phyloP scores from a whole-genome alignment of 495 filamentous ascomycete genomes.

The Cudoniella acicularis region DNA sequence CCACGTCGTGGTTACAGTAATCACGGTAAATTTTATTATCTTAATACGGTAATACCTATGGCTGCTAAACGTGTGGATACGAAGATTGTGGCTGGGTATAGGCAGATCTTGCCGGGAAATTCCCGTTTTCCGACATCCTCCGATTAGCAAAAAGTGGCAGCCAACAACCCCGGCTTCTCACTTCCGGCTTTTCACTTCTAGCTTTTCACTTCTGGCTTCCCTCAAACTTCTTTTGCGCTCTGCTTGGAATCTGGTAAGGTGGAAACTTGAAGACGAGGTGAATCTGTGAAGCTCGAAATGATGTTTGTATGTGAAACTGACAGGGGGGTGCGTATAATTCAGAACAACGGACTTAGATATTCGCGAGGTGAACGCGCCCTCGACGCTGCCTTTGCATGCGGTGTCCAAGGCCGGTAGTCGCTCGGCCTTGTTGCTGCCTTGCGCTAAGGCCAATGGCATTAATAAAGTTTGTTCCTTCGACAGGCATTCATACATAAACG shows the following conservation, averaged over 20 bases:
- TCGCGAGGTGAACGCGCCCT: constrained; percentile 6
- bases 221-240: constrained; percentile 4
- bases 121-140: not conserved
- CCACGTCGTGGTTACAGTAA: constrained; percentile 8
- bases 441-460: constrained; percentile 12
- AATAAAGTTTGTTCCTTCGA: constrained; percentile 11
- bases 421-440: constrained; percentile 5
- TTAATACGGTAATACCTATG: constrained; percentile 6
- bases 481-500: constrained; percentile 8
- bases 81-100: constrained; percentile 7
- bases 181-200: constrained; percentile 9
- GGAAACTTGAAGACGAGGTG: constrained; percentile 7
- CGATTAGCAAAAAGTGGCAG: constrained; percentile 7
- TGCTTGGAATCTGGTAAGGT: constrained; percentile 10
- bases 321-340: constrained; percentile 6
- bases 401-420: constrained; percentile 5
- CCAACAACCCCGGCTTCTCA: constrained; percentile 8
- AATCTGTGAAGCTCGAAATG: constrained; percentile 3
- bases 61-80: constrained; percentile 6
- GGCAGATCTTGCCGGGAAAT: not conserved
- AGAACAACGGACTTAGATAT: constrained; percentile 8
- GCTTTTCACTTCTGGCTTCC: constrained; percentile 10
- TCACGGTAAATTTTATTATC: constrained; percentile 7
- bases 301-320: constrained; percentile 10
- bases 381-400: constrained; percentile 7